Base-by-base conservation (phyloP, 73 alveolate genomes). In the Halteria grandinella region DNA sequence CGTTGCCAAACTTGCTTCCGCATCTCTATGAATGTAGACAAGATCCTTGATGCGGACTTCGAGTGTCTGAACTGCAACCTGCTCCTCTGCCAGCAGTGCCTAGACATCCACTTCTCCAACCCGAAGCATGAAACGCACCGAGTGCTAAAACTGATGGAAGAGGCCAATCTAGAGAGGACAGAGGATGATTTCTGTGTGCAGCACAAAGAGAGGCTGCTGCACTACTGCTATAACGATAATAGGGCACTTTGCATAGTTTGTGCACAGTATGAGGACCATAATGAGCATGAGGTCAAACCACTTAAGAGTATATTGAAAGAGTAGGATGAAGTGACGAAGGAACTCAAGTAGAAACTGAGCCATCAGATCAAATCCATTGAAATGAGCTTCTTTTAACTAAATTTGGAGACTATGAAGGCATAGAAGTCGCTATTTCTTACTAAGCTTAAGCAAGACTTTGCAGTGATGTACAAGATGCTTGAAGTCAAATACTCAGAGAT, bases 51-150 rank as follows among this genome's bases (percentile, higher is more conserved):
- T 58, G 88, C 89, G 7, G 28, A 25, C 45, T 79, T 29, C 79
- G 94, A 86, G 58, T 86, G 94, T 52, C 47, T 79, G 47, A 77
- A 69, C 45, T 86, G 94, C 47, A 79, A 79, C 48, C 50, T 55
- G 24, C n/a, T 86, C 18, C 74, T 86, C 32, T 86, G 94, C 60
- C 18, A 41, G 41, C 69, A 78, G 20, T 86, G 94, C 54, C 54
- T 79, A 36, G 63, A 44, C 17, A 71, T 53, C 37, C 94, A 86
- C 41, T 73, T 52, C 34, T 12, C 49, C 15, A 45, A 51, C 32
- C 91, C 89, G 15, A 47, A 86, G 72, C 54, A 69, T 59, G 83
- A 79, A 55, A 33, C 59, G 18, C 94, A 86, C 70, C 69, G 55
- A 70, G 83, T 79, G 8, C 28, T 48, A 45, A 71, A 47, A 14